These are phyloP conservation scores for Magnolia sinica DNA, from an alignment of 164 flowering plant genomes.

Conservation along the genomic window DNA sequence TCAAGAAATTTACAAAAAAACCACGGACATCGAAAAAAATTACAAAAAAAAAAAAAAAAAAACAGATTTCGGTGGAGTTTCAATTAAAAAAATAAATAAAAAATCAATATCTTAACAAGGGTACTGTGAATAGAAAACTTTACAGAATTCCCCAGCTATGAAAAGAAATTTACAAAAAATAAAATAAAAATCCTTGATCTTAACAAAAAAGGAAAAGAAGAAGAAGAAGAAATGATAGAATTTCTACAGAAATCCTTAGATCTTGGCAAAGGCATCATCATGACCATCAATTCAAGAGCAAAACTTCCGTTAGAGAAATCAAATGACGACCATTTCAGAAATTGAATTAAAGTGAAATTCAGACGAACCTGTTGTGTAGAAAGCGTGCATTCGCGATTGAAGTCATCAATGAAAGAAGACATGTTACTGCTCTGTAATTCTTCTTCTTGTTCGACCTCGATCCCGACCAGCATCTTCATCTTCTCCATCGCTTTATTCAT, in stretches of 20 bases:
- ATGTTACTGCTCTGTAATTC: slow-evolving; percentile 22
- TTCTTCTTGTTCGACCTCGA: slow-evolving; percentile 61
- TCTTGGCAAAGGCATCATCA: background rate
- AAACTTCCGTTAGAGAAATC: background rate
- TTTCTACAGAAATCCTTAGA: background rate
- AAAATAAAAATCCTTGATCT: background rate
- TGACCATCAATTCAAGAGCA: background rate
- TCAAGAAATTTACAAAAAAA: background rate
- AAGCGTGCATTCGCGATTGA: slow-evolving; percentile 81
- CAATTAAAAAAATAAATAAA: background rate
- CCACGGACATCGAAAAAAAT: background rate
- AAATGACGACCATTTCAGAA: background rate
- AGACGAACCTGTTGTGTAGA: slow-evolving; percentile 70
- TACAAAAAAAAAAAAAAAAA: too few species aligned
- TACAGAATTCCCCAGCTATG: background rate
- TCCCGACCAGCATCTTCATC: slow-evolving; percentile 84
- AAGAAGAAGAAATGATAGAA: background rate
- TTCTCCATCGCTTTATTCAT: slow-evolving; percentile 73
- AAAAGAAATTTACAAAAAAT: too few species aligned
- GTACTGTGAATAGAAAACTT: background rate
- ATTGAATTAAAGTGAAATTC: background rate
- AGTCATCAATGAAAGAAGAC: slow-evolving; percentile 63
- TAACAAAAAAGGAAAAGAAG: background rate
- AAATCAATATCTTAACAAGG: background rate
- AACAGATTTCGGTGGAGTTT: background rate